Percentiles rank a stretch among this genome's conserved stretches.
Evolutionary conservation across 441 rosid genomes (phyloP).

Genomic region (Gossypium trilobum): DNA sequence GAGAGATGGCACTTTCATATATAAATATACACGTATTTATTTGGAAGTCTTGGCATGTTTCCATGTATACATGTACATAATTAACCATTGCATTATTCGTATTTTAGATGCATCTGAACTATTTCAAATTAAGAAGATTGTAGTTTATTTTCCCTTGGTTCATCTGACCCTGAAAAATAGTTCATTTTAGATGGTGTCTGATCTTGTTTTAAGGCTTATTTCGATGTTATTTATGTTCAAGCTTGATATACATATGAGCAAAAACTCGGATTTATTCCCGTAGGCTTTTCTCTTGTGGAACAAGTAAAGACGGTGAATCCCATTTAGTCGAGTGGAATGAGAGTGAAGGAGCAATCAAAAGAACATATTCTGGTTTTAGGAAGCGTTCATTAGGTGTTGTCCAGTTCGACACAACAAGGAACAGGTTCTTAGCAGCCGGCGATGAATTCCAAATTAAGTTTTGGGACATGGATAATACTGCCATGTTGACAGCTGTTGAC

Average conservation of each 20-base stretch:
- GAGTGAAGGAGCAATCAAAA: conserved; percentile 66
- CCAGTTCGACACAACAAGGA: conserved; percentile 63
- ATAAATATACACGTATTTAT: background rate
- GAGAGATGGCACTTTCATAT: background rate
- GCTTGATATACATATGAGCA: background rate
- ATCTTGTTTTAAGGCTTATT: background rate
- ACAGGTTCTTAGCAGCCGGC: conserved; percentile 72
- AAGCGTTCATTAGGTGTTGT: conserved; percentile 60
- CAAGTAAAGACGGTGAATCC: conserved; percentile 76
- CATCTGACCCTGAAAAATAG: background rate
- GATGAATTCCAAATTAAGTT: conserved; percentile 66
- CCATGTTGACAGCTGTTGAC: conserved; percentile 47
- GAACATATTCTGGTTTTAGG: conserved; percentile 59
- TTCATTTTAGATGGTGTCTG: background rate
- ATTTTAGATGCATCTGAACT: background rate
- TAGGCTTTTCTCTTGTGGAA: conserved; percentile 79
- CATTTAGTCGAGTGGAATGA: conserved; percentile 80
- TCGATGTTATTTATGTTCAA: background rate
- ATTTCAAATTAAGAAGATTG: background rate
- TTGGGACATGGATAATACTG: conserved; percentile 73
- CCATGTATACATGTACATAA: background rate
- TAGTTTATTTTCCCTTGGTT: background rate
- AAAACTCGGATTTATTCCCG: conserved; percentile 19
- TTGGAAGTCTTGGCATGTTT: background rate
- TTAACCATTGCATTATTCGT: background rate